Evolutionary conservation across 495 filamentous ascomycete species (phyloP).

Genomic region (Amniculicola lignicola): DNA sequence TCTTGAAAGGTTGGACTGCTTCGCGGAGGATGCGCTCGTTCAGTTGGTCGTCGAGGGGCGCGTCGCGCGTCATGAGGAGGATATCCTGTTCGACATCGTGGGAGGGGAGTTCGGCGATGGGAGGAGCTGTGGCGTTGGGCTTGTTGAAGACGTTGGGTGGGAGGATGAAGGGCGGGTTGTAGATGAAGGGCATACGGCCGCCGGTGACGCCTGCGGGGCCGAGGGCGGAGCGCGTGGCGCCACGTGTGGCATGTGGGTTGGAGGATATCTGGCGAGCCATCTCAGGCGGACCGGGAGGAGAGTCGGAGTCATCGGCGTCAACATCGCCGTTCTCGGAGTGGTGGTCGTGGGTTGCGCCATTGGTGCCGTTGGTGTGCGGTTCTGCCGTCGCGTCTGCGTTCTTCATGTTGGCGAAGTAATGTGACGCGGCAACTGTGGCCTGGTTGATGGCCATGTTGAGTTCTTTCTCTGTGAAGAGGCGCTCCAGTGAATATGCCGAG

Average conservation of each 20-base stretch:
- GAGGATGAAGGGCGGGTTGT: conserved; percentile 35
- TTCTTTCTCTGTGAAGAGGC: conserved; percentile 93
- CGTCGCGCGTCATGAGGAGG: conserved; percentile 37
- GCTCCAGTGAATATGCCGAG: conserved; percentile 69
- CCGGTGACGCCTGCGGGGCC: conserved; percentile 28
- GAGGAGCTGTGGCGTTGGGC: conserved; percentile 35
- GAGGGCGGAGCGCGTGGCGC: conserved; percentile 38
- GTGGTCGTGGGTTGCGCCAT: conserved; percentile 21
- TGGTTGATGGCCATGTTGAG: conserved; percentile 58
- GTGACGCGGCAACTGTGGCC: conserved; percentile 40
- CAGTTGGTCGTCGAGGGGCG: conserved; percentile 25
- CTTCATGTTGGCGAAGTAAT: conserved; percentile 42
- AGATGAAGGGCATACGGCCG: conserved; percentile 16
- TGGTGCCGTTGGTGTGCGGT: conserved; percentile 33
- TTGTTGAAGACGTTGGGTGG: conserved; percentile 35
- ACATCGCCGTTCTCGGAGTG: conserved; percentile 24
- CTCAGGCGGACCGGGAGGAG: conserved; percentile 34
- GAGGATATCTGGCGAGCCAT: conserved; percentile 41
- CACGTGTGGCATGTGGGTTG: conserved; percentile 38
- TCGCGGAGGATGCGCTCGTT: conserved; percentile 32
- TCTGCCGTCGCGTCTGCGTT: conserved; percentile 24
- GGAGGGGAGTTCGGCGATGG: conserved; percentile 34
- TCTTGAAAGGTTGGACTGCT: conserved; percentile 12
- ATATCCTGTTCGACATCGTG: conserved; percentile 43
- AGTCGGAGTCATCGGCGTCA: conserved; percentile 23